Base-by-base conservation (phyloP, 768 basidiomycete genomes). In the Tylopilus balloui region DNA sequence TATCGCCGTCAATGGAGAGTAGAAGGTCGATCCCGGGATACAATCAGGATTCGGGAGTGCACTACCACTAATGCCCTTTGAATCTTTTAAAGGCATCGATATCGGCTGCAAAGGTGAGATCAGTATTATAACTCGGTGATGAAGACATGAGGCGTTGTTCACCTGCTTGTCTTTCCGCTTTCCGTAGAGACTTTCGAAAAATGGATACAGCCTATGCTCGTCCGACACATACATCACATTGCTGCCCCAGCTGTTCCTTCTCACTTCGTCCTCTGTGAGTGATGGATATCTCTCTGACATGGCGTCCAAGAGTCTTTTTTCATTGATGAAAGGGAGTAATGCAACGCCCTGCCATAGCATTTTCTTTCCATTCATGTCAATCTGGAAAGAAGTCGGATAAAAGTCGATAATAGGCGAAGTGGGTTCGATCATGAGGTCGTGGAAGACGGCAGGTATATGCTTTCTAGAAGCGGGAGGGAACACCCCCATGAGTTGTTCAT, bases 341-440 rank as follows among this genome's bases (percentile, higher is more conserved):
- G 96, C 94, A 48, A 99, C 92, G 46, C 96, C 96, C 68, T 99
- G 95, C 96, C 96, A 99, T 7, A 89, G 78, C 94, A 98, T 97
- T 71, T 88, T 90, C 73, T 98, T 98, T 50, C 96, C 96, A 62
- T 99, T 99, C 96, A 99, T 99, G 68, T 99, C 96, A 61, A 98
- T 86, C 58, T 94, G 83, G 67, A 99, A 99, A 14, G 86, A 81
- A 0, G 76, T 54, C 0, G 95, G 95, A 69, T 98, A 98, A 72
- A 97, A 98, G 62, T 98, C 94, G 51, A 92, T 81, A 67, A 98
- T 97, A 8, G 92, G 91, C 0, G 94, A 97, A 27, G 86, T 80
- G 41, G 84, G 78, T 3, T 88, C 81, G 4, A 74, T 79, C 96
- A 99, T 99, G 32, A 98, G 78, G 5, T 73, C 62, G 27, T 96